phyloP scores from a whole-genome alignment of 805 yeast species.

The Wickerhamiella bombiphila region DNA sequence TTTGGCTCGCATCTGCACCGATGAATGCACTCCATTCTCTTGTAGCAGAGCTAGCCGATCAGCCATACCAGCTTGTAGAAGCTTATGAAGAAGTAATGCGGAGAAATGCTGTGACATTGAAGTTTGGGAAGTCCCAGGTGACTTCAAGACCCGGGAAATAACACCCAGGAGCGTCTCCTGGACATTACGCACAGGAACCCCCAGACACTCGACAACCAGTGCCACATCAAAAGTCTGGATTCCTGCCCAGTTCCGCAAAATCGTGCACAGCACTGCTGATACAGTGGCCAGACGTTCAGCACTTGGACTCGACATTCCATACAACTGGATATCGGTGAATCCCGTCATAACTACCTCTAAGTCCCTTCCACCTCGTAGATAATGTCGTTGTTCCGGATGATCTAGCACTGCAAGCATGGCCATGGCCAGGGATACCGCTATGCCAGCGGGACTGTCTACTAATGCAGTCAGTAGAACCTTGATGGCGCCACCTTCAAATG shows the following conservation, averaged over 20 bases:
- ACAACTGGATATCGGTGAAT: constrained; percentile 47
- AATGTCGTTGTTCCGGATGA: constrained; percentile 34
- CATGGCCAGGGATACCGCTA: constrained; percentile 30
- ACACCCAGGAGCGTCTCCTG: constrained; percentile 57
- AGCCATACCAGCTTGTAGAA: constrained; percentile 42
- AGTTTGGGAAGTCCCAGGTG: constrained; percentile 41
- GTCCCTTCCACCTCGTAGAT: constrained; percentile 46
- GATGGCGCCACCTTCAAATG: constrained; percentile 33
- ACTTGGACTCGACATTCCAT: constrained; percentile 28
- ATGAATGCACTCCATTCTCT: not conserved
- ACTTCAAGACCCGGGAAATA: constrained; percentile 47
- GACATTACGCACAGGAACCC: constrained; percentile 25
- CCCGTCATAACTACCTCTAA: constrained; percentile 48
- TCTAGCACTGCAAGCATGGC: constrained; percentile 46
- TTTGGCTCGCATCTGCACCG: not conserved
- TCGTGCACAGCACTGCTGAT: constrained; percentile 41
- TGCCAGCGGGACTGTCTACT: constrained; percentile 39
- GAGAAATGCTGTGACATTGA: constrained; percentile 41
- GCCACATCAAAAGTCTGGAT: constrained; percentile 47
- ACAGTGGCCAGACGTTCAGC: constrained; percentile 44
- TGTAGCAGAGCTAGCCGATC: constrained; percentile 28
- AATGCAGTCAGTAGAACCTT: constrained; percentile 32
- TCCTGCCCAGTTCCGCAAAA: constrained; percentile 68
- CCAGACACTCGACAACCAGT: constrained; percentile 19
- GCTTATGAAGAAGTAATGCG: constrained; percentile 41